These are phyloP conservation scores for Amylostereum areolatum DNA, from an alignment of 1,284 basidiomycete species.

Conservation along the genomic window DNA sequence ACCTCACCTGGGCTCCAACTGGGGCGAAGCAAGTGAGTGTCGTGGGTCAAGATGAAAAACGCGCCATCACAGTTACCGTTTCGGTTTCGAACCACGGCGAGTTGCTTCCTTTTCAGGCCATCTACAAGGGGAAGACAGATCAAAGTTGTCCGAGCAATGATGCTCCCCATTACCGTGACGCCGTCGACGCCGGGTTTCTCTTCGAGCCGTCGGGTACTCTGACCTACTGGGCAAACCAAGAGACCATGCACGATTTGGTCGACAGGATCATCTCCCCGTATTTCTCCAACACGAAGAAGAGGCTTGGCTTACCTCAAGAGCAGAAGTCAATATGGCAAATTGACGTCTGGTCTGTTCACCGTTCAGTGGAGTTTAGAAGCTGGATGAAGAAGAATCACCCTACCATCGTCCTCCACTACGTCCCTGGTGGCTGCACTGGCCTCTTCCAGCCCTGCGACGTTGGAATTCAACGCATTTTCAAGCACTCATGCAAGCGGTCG, in stretches of 20 bases:
- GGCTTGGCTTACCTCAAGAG: background rate
- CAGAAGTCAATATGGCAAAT: conserved; percentile 16
- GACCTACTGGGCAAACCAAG: conserved; percentile 17
- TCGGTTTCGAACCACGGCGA: conserved; percentile 20
- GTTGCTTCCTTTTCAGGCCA: conserved; percentile 24
- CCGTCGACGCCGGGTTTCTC: too few species aligned
- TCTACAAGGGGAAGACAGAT: conserved; percentile 20
- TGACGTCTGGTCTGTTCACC: conserved; percentile 21
- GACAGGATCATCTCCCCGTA: conserved; percentile 18
- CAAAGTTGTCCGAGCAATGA: too few species aligned
- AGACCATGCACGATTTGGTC: too few species aligned
- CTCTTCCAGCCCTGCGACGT: conserved; percentile 23
- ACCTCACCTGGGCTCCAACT: conserved; percentile 17
- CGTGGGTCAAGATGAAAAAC: conserved; percentile 26
- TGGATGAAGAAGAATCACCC: conserved; percentile 19
- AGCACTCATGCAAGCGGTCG: conserved; percentile 17
- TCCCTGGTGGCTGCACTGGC: conserved; percentile 23
- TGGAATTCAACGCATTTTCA: conserved; percentile 20
- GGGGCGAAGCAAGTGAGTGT: conserved; percentile 23
- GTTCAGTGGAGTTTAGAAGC: conserved; percentile 15
- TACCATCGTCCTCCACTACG: conserved; percentile 18
- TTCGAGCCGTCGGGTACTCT: too few species aligned
- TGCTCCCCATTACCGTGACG: too few species aligned
- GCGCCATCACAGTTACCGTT: conserved; percentile 25
- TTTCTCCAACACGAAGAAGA: conserved; percentile 8